Evolutionary conservation across 257 asterid species (phyloP).

Genomic region (Verbascum thapsus): DNA sequence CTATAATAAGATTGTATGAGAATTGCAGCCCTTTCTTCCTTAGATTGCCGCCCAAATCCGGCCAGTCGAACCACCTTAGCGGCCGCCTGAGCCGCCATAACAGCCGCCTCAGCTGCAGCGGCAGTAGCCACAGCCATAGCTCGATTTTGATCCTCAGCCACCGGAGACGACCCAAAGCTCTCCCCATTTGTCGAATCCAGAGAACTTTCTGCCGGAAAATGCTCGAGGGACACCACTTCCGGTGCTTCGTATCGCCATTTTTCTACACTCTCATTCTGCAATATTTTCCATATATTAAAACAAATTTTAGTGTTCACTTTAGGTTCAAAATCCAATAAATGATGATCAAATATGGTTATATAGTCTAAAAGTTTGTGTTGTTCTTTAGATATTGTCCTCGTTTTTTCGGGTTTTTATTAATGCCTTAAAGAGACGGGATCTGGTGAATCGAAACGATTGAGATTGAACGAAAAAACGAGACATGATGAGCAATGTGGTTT

Average conservation of each 20-base stretch:
- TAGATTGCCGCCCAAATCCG: conserved; percentile 70
- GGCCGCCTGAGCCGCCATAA: conserved; percentile 87
- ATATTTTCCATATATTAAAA: conserved; percentile 8
- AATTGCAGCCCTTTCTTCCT: conserved; percentile 75
- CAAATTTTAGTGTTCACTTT: not conserved
- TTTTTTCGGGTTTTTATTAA: too few relatives aligned
- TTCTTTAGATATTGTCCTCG: too few relatives aligned
- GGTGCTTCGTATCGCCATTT: conserved; percentile 77
- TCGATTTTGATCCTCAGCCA: conserved; percentile 55
- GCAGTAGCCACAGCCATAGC: conserved; percentile 87
- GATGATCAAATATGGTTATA: too few relatives aligned
- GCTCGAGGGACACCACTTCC: conserved; percentile 83
- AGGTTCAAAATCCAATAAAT: too few relatives aligned
- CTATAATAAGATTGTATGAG: conserved; percentile 77
- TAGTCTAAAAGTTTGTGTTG: too few relatives aligned
- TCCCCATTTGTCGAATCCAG: conserved; percentile 62
- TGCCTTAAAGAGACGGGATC: too few relatives aligned
- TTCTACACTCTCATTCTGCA: conserved; percentile 62
- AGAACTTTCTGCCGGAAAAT: conserved; percentile 80
- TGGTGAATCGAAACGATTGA: conserved; percentile 20
- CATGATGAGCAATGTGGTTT: conserved; percentile 39
- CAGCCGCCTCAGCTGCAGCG: conserved; percentile 91
- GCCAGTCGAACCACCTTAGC: conserved; percentile 82
- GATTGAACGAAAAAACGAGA: conserved; percentile 39
- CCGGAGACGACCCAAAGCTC: conserved; percentile 57